A percentile compares a stretch with the other conserved stretches of the same genome.
These are phyloP conservation scores for Hamigera avellanea DNA, from an alignment of 495 filamentous ascomycete species.

Conservation along the genomic window DNA sequence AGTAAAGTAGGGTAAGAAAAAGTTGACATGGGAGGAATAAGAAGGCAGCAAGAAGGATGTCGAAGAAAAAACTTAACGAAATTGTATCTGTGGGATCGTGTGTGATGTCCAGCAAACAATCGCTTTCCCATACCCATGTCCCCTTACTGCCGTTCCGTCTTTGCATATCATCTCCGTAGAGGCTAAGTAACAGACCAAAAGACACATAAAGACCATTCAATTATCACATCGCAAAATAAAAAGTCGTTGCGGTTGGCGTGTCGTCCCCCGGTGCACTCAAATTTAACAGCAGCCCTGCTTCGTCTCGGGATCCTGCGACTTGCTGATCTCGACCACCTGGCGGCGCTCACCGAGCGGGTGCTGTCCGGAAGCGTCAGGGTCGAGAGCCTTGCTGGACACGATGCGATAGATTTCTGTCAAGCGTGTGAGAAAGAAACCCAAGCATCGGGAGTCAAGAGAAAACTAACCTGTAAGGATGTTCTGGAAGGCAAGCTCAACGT, in stretches of 20 bases:
- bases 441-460: background rate
- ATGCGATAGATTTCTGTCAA: conserved; percentile 94
- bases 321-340: conserved; percentile 67
- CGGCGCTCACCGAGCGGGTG: conserved; percentile 63
- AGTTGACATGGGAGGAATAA: conserved; percentile 1
- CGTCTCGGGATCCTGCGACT: conserved; percentile 61
- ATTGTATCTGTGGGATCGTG: conserved; percentile 2
- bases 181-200: conserved; percentile 29
- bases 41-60: conserved; percentile 3
- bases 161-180: conserved; percentile 29
- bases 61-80: conserved; percentile 9
- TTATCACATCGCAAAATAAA: conserved; percentile 31
- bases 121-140: conserved; percentile 12
- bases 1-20: conserved; percentile 5
- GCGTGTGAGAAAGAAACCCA: background rate
- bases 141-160: conserved; percentile 20
- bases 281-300: conserved; percentile 84
- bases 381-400: conserved; percentile 93
- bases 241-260: conserved; percentile 27
- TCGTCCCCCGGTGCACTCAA: conserved; percentile 10
- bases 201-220: conserved; percentile 30
- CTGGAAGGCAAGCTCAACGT: conserved; percentile 98
- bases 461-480: conserved; percentile 92
- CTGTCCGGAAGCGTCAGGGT: conserved; percentile 65
- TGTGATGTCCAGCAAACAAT: conserved; percentile 17